Evolutionary conservation across 1,284 basidiomycete genomes (phyloP).

Genomic region (Mycosarcoma maydis): DNA sequence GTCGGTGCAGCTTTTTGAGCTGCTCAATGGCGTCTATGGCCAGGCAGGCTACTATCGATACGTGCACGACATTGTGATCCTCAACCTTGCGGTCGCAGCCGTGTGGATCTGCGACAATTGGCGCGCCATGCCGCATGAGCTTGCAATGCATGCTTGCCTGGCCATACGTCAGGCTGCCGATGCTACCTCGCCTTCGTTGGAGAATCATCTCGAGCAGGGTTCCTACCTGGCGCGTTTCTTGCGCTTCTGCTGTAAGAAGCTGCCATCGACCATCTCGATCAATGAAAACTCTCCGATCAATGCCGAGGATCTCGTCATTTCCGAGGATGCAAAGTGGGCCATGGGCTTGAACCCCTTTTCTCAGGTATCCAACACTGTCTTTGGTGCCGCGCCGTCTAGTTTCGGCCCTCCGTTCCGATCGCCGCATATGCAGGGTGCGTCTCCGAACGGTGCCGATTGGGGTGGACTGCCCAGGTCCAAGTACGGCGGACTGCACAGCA

Average conservation of each 20-base stretch:
- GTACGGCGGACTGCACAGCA: conserved; percentile 9
- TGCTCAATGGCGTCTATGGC: conserved; percentile 44
- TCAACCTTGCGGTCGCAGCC: conserved; percentile 47
- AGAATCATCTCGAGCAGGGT: conserved; percentile 43
- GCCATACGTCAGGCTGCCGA: conserved; percentile 47
- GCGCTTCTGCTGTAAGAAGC: conserved; percentile 50
- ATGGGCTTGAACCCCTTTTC: conserved; percentile 45
- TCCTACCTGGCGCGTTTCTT: conserved; percentile 45
- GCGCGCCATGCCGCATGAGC: conserved; percentile 47
- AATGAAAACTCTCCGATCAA: conserved; percentile 52
- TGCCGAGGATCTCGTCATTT: conserved; percentile 43
- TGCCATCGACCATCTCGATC: conserved; percentile 50
- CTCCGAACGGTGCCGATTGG: conserved; percentile 11
- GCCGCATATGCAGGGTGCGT: conserved; percentile 13
- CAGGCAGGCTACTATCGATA: conserved; percentile 47
- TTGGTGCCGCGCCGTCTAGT: not conserved
- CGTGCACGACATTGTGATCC: conserved; percentile 51
- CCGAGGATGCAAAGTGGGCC: conserved; percentile 45
- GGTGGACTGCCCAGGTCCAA: conserved; percentile 11
- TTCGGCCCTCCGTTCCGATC: conserved; percentile 13
- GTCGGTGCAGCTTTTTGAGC: conserved; percentile 44
- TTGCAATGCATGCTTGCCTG: conserved; percentile 38
- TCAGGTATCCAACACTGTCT: conserved; percentile 16
- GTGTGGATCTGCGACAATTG: conserved; percentile 54
- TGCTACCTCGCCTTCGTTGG: conserved; percentile 40